These are phyloP conservation scores for Malassezia arunalokei DNA, from an alignment of 1,284 basidiomycete species.

Conservation along the genomic window DNA sequence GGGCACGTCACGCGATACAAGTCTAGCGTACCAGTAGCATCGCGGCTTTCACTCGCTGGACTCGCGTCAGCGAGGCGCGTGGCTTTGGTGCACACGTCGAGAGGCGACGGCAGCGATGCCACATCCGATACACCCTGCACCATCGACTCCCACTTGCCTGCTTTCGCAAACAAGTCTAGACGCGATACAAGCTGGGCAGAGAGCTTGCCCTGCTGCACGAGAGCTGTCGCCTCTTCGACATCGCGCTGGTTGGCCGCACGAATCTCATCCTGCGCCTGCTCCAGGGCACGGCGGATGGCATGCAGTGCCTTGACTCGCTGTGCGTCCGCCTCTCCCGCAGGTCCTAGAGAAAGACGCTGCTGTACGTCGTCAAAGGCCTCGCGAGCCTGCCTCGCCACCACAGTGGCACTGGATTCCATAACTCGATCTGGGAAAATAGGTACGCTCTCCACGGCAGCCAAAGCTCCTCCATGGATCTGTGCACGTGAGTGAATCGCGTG, in stretches of 20 bases:
- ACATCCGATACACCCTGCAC: constrained; percentile 80
- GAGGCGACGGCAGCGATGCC: constrained; percentile 70
- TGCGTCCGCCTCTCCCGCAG: constrained; percentile 18
- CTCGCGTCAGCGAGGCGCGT: constrained; percentile 57
- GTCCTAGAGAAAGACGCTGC: constrained; percentile 4
- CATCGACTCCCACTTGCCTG: constrained; percentile 89
- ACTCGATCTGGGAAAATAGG: background rate
- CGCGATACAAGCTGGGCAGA: constrained; percentile 69
- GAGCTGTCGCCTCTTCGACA: constrained; percentile 53
- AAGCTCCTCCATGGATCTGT: too few relatives aligned
- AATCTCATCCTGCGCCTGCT: constrained; percentile 21
- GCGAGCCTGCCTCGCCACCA: constrained; percentile 12
- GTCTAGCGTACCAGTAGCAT: constrained; percentile 57
- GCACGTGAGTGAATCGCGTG: too few relatives aligned
- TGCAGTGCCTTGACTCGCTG: constrained; percentile 22
- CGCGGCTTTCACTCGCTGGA: constrained; percentile 4
- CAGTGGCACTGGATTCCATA: background rate
- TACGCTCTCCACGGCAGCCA: background rate
- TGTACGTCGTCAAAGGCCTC: constrained; percentile 14
- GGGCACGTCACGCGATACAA: constrained; percentile 90
- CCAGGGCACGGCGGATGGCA: constrained; percentile 26
- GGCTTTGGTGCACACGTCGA: constrained; percentile 75
- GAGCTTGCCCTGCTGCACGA: constrained; percentile 71
- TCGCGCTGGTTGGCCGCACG: constrained; percentile 29
- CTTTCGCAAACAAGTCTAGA: constrained; percentile 63